A percentile compares a stretch with the other conserved stretches of the same genome.
These are phyloP conservation scores for Alternaria triticimaculans DNA, from an alignment of 2,329 filamentous ascomycete species.

Conservation along the genomic window DNA sequence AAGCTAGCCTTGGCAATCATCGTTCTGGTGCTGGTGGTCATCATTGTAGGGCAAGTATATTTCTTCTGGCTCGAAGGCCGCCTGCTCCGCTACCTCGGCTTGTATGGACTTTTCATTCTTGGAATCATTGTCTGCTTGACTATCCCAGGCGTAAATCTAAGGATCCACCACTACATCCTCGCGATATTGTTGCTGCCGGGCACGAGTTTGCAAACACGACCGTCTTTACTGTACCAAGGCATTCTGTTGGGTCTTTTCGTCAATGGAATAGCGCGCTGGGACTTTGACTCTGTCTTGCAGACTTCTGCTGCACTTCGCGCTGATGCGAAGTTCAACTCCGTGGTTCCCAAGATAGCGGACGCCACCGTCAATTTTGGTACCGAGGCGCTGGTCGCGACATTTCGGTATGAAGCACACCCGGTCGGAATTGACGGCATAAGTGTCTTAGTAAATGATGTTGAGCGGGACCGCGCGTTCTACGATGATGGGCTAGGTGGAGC, in stretches of 20 bases:
- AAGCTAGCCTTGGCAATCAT: conserved; percentile 80
- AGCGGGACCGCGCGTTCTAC: conserved; percentile 57
- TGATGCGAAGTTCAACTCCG: conserved; percentile 59
- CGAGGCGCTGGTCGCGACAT: conserved; percentile 62
- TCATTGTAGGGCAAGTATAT: conserved; percentile 80
- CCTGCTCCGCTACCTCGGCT: conserved; percentile 74
- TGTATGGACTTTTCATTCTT: conserved; percentile 73
- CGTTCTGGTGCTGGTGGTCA: conserved; percentile 69
- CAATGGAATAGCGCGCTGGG: conserved; percentile 48
- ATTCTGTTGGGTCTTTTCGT: conserved; percentile 45
- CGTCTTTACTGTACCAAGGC: conserved; percentile 45
- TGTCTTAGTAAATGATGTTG: conserved; percentile 83
- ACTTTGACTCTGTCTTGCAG: conserved; percentile 71
- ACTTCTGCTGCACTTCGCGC: conserved; percentile 75
- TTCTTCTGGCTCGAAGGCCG: conserved; percentile 85
- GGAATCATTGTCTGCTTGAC: conserved; percentile 72
- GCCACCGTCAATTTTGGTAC: conserved; percentile 29
- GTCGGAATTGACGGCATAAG: conserved; percentile 72
- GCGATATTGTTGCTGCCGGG: conserved; percentile 45
- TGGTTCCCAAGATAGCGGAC: conserved; percentile 58
- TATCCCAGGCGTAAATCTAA: conserved; percentile 77
- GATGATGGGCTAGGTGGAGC: conserved; percentile 20
- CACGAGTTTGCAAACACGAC: conserved; percentile 45
- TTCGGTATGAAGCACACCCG: conserved; percentile 60
- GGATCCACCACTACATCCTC: conserved; percentile 76